Conservation (phyloP, 306 rosid genomes). For the Acacia melanoxylon region DNA sequence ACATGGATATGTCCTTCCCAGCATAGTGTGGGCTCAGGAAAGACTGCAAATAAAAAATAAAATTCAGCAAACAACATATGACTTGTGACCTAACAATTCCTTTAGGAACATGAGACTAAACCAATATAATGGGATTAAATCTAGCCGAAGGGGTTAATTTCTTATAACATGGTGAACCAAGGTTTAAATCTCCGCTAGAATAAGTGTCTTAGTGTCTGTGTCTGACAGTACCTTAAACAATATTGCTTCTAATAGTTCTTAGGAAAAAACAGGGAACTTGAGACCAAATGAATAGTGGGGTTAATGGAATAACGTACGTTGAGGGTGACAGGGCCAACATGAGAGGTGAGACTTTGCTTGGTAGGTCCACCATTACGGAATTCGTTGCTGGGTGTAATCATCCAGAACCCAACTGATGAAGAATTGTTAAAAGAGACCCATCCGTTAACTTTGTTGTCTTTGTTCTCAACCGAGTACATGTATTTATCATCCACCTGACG, state of each 20-base stretch:
- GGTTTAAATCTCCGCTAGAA: rapidly evolving
- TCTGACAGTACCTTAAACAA: rapidly evolving
- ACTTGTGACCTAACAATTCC: background rate
- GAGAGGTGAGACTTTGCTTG: slow-evolving; percentile 93
- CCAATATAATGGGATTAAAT: no score
- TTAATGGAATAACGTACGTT: background rate
- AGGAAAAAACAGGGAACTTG: no score
- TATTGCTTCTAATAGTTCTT: rapidly evolving
- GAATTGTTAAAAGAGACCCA: slow-evolving; percentile 48
- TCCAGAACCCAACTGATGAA: slow-evolving; percentile 72
- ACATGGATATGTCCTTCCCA: slow-evolving; percentile 61
- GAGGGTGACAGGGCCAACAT: slow-evolving; percentile 76
- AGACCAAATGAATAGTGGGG: slow-evolving; percentile 32
- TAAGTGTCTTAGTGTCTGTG: no score
- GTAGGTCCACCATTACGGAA: slow-evolving; percentile 73
- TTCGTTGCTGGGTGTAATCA: slow-evolving; percentile 74
- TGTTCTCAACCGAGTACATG: slow-evolving; percentile 66
- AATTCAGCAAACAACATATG: background rate
- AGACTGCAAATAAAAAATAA: slow-evolving; percentile 42
- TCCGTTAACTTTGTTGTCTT: slow-evolving; percentile 66
- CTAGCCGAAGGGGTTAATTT: rapidly evolving
- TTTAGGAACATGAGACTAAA: background rate
- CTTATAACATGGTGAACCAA: no score
- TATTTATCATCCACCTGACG: slow-evolving; percentile 92
- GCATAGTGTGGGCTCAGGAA: slow-evolving; percentile 68